Percentiles rank a stretch among this genome's conserved stretches.
Evolutionary conservation across 78 protist genomes (phyloP).

Genomic region (Creolimax fragrantissima): DNA sequence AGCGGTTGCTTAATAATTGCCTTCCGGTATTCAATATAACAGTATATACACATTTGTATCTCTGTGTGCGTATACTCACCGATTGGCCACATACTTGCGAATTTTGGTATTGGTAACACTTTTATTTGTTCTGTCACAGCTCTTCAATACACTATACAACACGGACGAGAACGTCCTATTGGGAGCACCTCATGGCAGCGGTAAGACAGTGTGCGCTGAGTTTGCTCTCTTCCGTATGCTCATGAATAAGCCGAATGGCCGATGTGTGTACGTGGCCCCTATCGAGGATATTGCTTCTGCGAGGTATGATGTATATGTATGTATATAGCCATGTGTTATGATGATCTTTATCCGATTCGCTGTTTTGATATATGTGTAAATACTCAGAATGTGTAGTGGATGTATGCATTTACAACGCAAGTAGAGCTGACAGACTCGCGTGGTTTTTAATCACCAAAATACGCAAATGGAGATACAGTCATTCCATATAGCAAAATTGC

Average conservation of each 20-base stretch:
- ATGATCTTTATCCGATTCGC: too few species aligned
- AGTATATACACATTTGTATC: not conserved
- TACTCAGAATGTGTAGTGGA: too few species aligned
- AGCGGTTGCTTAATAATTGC: too few species aligned
- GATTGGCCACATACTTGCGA: not conserved
- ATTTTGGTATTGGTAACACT: too few species aligned
- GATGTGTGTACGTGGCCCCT: slow-evolving; percentile 52
- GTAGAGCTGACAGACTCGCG: too few species aligned
- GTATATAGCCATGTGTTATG: not conserved
- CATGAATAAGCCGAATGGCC: slow-evolving; percentile 16
- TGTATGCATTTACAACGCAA: too few species aligned
- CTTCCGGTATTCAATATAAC: not conserved
- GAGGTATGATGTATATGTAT: slow-evolving; percentile 48
- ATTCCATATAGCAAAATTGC: too few species aligned
- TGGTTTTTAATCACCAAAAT: too few species aligned
- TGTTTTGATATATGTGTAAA: too few species aligned
- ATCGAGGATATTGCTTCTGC: slow-evolving; percentile 9
- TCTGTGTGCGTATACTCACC: slow-evolving; percentile 39
- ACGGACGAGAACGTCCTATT: slow-evolving; percentile 67
- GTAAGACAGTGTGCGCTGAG: slow-evolving; percentile 94
- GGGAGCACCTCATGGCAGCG: slow-evolving; percentile 92
- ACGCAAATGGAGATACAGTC: too few species aligned
- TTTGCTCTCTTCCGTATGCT: slow-evolving; percentile 72
- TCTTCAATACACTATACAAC: slow-evolving; percentile 63
- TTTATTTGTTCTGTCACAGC: too few species aligned